These are phyloP conservation scores for Setaria italica DNA, from an alignment of 202 grass and related monocot genomes.

Conservation along the genomic window DNA sequence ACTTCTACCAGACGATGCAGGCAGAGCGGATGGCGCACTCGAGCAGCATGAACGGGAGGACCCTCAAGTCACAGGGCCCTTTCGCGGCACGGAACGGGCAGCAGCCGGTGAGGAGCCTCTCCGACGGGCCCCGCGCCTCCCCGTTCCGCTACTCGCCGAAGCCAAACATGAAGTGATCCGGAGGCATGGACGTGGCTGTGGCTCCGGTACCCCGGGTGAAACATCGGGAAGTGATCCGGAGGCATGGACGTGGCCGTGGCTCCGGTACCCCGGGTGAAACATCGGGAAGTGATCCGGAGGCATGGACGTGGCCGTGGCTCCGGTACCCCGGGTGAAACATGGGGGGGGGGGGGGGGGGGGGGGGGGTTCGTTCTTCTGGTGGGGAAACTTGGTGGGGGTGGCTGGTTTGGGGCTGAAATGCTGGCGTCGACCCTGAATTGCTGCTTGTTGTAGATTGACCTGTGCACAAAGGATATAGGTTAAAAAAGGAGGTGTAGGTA, in stretches of 20 bases:
- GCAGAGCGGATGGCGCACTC: conserved; percentile 63
- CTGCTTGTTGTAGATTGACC: conserved; percentile 66
- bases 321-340: not conserved
- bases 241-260: not conserved
- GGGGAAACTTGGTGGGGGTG: conserved; percentile 23
- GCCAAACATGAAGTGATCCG: conserved; percentile 50
- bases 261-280: not conserved
- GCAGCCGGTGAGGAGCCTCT: conserved; percentile 65
- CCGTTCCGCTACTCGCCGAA: conserved; percentile 74
- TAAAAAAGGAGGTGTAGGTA: conserved; percentile 55
- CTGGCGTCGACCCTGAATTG: conserved; percentile 43
- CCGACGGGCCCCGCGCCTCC: conserved; percentile 65
- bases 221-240: conserved; percentile 20
- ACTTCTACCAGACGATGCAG: conserved; percentile 85
- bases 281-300: conserved; percentile 24
- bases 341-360: not conserved
- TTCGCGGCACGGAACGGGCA: conserved; percentile 52
- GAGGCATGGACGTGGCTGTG: not conserved
- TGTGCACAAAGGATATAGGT: conserved; percentile 68
- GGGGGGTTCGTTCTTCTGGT: conserved; percentile 3
- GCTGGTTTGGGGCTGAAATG: conserved; percentile 29
- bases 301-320: not conserved
- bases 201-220: not conserved
- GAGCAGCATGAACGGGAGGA: conserved; percentile 60
- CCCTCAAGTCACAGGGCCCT: conserved; percentile 52